Percentiles rank a stretch among this genome's conserved stretches.
Evolutionary conservation across 2,329 filamentous ascomycete species (phyloP).

Genomic region (Cladosporium velox): DNA sequence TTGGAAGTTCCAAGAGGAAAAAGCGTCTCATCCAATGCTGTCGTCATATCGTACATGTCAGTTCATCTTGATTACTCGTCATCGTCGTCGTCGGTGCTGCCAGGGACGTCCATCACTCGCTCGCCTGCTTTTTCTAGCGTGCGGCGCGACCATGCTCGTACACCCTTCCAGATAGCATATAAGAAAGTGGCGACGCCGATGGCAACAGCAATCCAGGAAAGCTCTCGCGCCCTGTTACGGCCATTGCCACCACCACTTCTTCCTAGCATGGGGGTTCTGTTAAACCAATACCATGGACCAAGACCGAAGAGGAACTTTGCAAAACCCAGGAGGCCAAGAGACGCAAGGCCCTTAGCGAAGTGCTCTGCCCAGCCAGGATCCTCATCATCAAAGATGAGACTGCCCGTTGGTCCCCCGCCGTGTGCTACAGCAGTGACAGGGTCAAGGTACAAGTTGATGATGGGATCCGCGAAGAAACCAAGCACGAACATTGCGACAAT

Average conservation of each 20-base stretch:
- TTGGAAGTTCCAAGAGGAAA: background rate
- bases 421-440: slow-evolving; percentile 53
- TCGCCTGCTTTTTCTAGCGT: slow-evolving; percentile 78
- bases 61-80: slow-evolving; percentile 40
- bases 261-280: slow-evolving; percentile 53
- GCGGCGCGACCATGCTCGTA: slow-evolving; percentile 70
- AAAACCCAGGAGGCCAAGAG: slow-evolving; percentile 82
- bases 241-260: slow-evolving; percentile 62
- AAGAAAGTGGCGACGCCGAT: slow-evolving; percentile 81
- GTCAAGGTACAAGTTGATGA: slow-evolving; percentile 85
- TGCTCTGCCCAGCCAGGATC: slow-evolving; percentile 73
- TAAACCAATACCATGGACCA: slow-evolving; percentile 76
- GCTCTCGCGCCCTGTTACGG: slow-evolving; percentile 73
- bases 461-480: slow-evolving; percentile 89
- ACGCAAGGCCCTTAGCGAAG: slow-evolving; percentile 87
- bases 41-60: slow-evolving; percentile 23
- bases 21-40: background rate
- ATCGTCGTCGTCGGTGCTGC: slow-evolving; percentile 60
- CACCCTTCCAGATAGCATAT: slow-evolving; percentile 80
- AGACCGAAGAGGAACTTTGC: slow-evolving; percentile 75
- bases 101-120: slow-evolving; percentile 78
- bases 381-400: slow-evolving; percentile 48
- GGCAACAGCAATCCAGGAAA: slow-evolving; percentile 76
- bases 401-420: slow-evolving; percentile 34
- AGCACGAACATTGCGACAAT: slow-evolving; percentile 73